These are phyloP conservation scores for Talaromyces atroroseus DNA, from an alignment of 2,329 filamentous ascomycete species.

Conservation along the genomic window DNA sequence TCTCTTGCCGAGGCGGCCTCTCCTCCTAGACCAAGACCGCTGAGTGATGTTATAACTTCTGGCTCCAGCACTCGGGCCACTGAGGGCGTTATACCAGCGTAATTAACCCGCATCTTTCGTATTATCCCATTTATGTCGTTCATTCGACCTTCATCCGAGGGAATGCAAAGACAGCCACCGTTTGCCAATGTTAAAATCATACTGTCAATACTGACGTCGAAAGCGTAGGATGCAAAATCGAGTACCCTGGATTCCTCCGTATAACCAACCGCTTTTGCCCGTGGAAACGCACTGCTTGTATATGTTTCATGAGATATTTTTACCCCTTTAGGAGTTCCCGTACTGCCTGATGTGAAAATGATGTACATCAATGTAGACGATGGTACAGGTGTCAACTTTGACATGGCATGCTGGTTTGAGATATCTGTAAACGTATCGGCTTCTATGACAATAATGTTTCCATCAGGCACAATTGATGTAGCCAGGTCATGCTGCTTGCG, in stretches of 20 bases:
- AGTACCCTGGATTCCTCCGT: slow-evolving; percentile 38
- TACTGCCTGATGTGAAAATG: slow-evolving; percentile 11
- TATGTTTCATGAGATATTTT: slow-evolving; percentile 54
- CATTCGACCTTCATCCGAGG: slow-evolving; percentile 40
- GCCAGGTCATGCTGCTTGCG: background rate
- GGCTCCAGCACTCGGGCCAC: slow-evolving; percentile 40
- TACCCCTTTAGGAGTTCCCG: slow-evolving; percentile 9
- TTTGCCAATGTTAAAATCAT: slow-evolving; percentile 17
- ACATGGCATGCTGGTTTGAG: background rate
- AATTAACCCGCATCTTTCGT: slow-evolving; percentile 43
- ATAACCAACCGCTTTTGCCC: slow-evolving; percentile 49
- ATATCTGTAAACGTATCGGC: background rate
- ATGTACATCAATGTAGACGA: slow-evolving; percentile 34
- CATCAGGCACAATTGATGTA: background rate
- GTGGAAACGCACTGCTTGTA: slow-evolving; percentile 49
- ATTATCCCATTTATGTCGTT: slow-evolving; percentile 44
- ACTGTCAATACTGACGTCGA: slow-evolving; percentile 35
- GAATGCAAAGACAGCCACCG: slow-evolving; percentile 53
- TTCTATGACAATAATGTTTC: slow-evolving; percentile 16
- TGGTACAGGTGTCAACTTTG: slow-evolving; percentile 22
- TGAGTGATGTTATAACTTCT: slow-evolving; percentile 34
- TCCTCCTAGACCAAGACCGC: slow-evolving; percentile 30
- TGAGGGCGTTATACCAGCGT: slow-evolving; percentile 52
- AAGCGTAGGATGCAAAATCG: slow-evolving; percentile 32
- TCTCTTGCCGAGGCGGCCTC: slow-evolving; percentile 26